A percentile compares a stretch with the other conserved stretches of the same genome.
These are phyloP conservation scores for Knoxia roxburghii DNA, from an alignment of 257 asterid species.

Conservation along the genomic window DNA sequence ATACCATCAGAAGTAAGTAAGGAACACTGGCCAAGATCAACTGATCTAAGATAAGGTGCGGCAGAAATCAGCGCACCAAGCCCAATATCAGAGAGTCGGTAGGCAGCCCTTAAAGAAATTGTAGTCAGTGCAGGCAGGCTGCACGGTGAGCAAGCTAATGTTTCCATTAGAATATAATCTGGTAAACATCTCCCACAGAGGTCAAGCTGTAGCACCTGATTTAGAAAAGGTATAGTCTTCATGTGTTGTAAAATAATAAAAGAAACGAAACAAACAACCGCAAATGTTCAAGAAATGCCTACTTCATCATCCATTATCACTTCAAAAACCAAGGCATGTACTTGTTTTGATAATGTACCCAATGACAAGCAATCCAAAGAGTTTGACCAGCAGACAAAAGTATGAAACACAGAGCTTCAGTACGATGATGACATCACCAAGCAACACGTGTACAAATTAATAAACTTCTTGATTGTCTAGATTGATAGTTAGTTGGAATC, in stretches of 20 bases:
- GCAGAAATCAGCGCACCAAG: conserved; percentile 53
- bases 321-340: neutral
- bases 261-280: neutral
- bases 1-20: conserved; percentile 73
- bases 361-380: neutral
- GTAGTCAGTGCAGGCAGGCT: conserved; percentile 59
- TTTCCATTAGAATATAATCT: conserved; percentile 43
- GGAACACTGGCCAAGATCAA: conserved; percentile 81
- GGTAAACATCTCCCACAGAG: conserved; percentile 73
- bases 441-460: neutral
- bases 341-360: neutral
- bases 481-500: neutral
- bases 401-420: neutral
- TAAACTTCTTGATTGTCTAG: neutral
- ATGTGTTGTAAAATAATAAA: conserved; percentile 14
- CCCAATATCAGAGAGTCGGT: conserved; percentile 84
- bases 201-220: conserved; percentile 86
- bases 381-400: neutral
- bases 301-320: neutral
- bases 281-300: neutral
- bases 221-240: conserved; percentile 21
- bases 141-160: conserved; percentile 55
- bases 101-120: conserved; percentile 82
- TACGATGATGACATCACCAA: neutral
- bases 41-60: conserved; percentile 77